These are phyloP conservation scores for Monosporascus sp. DNA, from an alignment of 2,329 filamentous ascomycete species.

Conservation along the genomic window DNA sequence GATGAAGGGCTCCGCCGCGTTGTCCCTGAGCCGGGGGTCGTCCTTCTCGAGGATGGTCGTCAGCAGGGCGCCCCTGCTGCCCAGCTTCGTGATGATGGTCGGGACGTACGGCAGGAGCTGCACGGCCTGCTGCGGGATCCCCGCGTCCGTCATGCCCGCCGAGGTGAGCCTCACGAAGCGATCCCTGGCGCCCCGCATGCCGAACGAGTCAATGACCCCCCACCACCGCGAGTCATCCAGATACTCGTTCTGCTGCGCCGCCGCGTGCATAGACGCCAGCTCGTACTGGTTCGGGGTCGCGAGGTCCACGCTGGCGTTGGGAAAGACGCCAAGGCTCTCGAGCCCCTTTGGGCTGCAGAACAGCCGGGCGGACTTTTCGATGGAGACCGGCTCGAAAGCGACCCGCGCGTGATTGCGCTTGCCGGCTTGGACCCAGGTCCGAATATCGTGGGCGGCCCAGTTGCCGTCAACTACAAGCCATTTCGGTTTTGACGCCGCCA, in stretches of 20 bases:
- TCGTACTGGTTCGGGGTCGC: slow-evolving; percentile 81
- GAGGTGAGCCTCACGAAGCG: slow-evolving; percentile 66
- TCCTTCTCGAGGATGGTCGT: slow-evolving; percentile 63
- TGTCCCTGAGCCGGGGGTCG: slow-evolving; percentile 61
- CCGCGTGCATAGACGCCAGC: slow-evolving; percentile 69
- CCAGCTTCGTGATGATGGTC: slow-evolving; percentile 78
- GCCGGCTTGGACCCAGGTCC: slow-evolving; percentile 60
- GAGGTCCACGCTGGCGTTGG: slow-evolving; percentile 60
- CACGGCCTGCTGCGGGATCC: slow-evolving; percentile 76
- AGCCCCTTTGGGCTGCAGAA: slow-evolving; percentile 44
- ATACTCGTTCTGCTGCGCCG: slow-evolving; percentile 60
- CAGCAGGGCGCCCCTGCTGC: slow-evolving; percentile 67
- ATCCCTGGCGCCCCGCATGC: slow-evolving; percentile 68
- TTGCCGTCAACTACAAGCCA: slow-evolving; percentile 87
- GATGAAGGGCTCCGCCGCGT: slow-evolving; percentile 62
- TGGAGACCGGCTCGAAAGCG: slow-evolving; percentile 86
- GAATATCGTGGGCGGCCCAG: slow-evolving; percentile 64
- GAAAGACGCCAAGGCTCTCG: slow-evolving; percentile 48
- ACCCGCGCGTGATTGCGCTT: slow-evolving; percentile 52
- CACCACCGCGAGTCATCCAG: slow-evolving; percentile 75
- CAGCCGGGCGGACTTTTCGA: slow-evolving; percentile 66
- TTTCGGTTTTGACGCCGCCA: slow-evolving; percentile 53
- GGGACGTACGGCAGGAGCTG: slow-evolving; percentile 87
- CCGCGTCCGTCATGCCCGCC: slow-evolving; percentile 63
- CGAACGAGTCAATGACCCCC: slow-evolving; percentile 69